Base-by-base conservation (phyloP, 768 basidiomycete genomes). In the Russula abietina region DNA sequence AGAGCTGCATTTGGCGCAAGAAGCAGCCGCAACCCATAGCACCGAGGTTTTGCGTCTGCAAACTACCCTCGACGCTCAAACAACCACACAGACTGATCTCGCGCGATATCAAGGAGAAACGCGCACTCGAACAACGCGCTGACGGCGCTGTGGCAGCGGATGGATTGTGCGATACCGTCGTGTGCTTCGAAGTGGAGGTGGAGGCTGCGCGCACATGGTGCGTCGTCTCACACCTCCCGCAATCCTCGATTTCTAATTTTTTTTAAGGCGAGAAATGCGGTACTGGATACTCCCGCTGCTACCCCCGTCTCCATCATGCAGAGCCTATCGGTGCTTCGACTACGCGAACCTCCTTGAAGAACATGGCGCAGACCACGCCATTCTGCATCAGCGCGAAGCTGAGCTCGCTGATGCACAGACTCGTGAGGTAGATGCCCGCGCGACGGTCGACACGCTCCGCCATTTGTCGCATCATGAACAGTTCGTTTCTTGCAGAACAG, bases 321-420 rank as follows among this genome's bases (percentile, higher is more conserved):
- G 62, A 77, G 74, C 30, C 78, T 90, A 12, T 79, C 88, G 0
- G 71, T 75, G 5, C 79, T 91, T 5, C 85, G 88, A 2, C 76
- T 88, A 91, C 62, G 87, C 86, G 0, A 77, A 76, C 9, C 74
- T 90, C 0, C 79, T 89, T 1, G 87, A 89, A 67, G 83, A 87
- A 39, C 81, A 88, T 33, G 88, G 89, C 1, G 76, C 81, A 0
- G 83, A 78, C 26, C 61, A 71, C 0, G 86, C 87, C 0, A 69
- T 80, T 9, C 77, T 88, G 3, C 79, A 78, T 0, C 76, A 75
- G 19, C 81, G 83, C 22, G 83, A 87, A 64, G 75, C 76, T 0
- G 81, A 88, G 59, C 71, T 87, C 6, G 65, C 65, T 12, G 61
- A 66, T 2, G 61, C 39, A 16, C 57, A 51, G 17, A 55, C 56